Percentiles rank a stretch among this genome's conserved stretches.
Conservation (phyloP, 106 monocot species). For the Dioscorea dumetorum region DNA sequence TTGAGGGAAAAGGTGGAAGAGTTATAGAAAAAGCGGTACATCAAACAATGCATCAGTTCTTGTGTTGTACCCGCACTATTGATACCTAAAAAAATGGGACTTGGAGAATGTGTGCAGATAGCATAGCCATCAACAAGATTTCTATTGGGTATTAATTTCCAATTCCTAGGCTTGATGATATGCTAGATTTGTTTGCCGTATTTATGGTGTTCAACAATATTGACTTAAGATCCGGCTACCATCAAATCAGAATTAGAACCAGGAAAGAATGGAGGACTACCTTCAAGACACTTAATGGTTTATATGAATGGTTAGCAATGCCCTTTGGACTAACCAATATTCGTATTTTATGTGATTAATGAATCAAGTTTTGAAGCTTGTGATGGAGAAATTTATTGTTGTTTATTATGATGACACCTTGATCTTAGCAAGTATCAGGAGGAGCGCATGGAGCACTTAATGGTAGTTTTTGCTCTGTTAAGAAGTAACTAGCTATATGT, state of each 20-base stretch:
- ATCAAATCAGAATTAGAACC: not conserved
- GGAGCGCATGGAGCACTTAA: not conserved
- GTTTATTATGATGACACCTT: slow-evolving; percentile 3
- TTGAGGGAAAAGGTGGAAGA: not conserved
- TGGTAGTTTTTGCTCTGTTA: not conserved
- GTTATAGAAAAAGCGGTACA: no score
- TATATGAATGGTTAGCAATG: no score
- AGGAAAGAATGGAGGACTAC: not conserved
- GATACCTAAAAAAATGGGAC: no score
- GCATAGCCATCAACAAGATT: no score
- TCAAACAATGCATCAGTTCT: no score
- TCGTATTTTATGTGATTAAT: not conserved
- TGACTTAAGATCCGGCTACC: not conserved
- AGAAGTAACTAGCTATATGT: not conserved
- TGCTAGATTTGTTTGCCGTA: no score
- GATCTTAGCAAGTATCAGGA: not conserved
- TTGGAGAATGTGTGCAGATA: no score
- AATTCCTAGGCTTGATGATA: no score
- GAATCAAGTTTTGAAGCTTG: not conserved
- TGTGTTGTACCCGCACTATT: no score
- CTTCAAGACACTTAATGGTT: no score
- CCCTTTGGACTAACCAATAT: no score
- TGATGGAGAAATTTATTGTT: not conserved
- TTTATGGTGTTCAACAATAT: not conserved
- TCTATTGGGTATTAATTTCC: no score